Evolutionary conservation across 2,329 filamentous ascomycete species (phyloP).

Genomic region (Microcera coccophila): DNA sequence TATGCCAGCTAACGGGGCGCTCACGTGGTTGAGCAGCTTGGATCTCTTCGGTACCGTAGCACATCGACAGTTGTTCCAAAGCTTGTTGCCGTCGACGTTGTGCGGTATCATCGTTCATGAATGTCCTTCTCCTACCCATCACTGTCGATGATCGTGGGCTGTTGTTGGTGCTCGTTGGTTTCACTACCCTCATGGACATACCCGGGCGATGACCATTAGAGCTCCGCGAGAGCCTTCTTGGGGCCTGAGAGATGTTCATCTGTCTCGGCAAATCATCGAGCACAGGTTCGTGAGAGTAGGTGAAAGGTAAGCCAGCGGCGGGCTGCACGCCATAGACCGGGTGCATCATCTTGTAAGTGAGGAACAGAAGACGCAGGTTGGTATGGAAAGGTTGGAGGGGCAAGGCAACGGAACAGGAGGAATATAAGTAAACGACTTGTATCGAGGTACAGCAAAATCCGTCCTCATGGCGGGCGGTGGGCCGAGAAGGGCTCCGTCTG

Average conservation of each 20-base stretch:
- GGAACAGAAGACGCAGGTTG: too few species aligned
- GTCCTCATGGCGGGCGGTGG: constrained; percentile 1
- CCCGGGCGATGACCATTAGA: constrained; percentile 48
- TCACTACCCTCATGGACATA: constrained; percentile 56
- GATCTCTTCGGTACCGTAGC: constrained; percentile 21
- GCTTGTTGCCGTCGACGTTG: constrained; percentile 46
- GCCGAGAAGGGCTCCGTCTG: constrained; percentile 21
- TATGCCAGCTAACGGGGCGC: constrained; percentile 74
- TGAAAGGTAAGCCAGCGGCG: constrained; percentile 24
- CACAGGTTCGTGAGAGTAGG: constrained; percentile 37
- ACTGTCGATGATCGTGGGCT: constrained; percentile 57
- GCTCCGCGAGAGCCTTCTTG: constrained; percentile 46
- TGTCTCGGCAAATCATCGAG: constrained; percentile 52
- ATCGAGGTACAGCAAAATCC: constrained; percentile 3
- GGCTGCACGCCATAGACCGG: constrained; percentile 24
- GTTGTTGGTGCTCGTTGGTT: constrained; percentile 65
- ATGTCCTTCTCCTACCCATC: constrained; percentile 52
- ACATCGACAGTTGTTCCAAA: constrained; percentile 39
- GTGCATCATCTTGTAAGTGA: constrained; percentile 31
- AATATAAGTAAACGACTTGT: background rate
- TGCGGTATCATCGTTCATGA: constrained; percentile 49
- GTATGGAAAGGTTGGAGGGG: background rate
- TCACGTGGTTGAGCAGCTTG: constrained; percentile 32
- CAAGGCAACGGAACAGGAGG: background rate
- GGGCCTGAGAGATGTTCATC: constrained; percentile 44